phyloP scores from a whole-genome alignment of 2,329 filamentous ascomycete species.

The Xylariaceae sp. region DNA sequence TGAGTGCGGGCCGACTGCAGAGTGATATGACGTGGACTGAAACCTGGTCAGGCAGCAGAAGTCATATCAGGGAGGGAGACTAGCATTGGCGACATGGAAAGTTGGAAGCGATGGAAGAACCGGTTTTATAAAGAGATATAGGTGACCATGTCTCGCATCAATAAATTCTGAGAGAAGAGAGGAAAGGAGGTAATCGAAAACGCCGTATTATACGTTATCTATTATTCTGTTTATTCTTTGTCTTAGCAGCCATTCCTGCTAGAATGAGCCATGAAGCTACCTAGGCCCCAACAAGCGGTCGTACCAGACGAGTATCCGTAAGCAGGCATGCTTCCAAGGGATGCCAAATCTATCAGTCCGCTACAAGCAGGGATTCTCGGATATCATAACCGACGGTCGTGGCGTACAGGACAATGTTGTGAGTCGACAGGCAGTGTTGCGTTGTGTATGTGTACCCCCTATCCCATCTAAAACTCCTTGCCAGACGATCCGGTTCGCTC shows the following conservation, averaged over 20 bases:
- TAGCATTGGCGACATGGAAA: not conserved
- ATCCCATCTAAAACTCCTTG: not conserved
- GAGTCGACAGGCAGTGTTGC: not conserved
- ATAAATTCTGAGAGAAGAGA: not conserved
- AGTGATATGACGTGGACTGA: not conserved
- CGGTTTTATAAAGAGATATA: not conserved
- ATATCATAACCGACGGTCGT: not conserved
- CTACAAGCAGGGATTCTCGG: not conserved
- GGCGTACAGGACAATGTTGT: not conserved
- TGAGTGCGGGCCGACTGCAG: too few relatives aligned
- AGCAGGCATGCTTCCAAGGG: not conserved
- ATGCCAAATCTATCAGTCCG: not conserved
- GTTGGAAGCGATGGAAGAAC: not conserved
- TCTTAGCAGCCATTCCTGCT: slow-evolving; percentile 1
- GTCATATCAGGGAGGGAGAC: not conserved
- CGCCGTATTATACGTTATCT: not conserved
- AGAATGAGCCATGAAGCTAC: not conserved
- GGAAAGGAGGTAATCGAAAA: not conserved
- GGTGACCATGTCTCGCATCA: not conserved
- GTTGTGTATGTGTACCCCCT: not conserved
- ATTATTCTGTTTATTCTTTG: not conserved
- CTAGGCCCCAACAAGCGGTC: not conserved
- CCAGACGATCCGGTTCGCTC: not conserved
- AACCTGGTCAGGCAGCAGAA: not conserved
- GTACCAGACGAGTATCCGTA: not conserved